Percentiles rank a stretch among this genome's conserved stretches.
Conservation (phyloP, 2,329 filamentous ascomycete genomes). For the Venturia pyrina region DNA sequence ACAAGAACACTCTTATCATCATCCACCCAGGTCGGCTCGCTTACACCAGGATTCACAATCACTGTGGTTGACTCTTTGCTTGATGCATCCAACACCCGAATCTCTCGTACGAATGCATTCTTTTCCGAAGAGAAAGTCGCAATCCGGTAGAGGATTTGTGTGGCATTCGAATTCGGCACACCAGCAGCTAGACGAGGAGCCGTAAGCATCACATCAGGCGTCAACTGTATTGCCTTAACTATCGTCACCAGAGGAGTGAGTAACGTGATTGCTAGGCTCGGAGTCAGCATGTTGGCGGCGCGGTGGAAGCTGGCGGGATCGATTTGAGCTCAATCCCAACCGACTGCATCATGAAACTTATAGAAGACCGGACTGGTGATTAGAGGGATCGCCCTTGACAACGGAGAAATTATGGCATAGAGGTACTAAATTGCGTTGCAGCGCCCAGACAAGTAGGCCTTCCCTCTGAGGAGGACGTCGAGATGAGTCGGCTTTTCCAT, state of each 20-base stretch:
- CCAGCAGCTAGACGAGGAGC: conserved; percentile 63
- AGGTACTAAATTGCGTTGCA: background rate
- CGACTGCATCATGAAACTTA: background rate
- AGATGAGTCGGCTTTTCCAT: background rate
- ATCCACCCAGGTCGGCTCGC: conserved; percentile 68
- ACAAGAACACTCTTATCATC: conserved; percentile 51
- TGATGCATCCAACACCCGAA: conserved; percentile 59
- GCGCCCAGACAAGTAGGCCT: background rate
- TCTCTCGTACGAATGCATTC: conserved; percentile 56
- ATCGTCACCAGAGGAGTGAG: conserved; percentile 46
- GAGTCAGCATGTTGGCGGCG: background rate
- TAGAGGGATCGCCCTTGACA: background rate
- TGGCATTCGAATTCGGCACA: conserved; percentile 58
- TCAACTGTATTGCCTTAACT: conserved; percentile 60
- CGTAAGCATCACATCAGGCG: conserved; percentile 65
- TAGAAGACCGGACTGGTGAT: background rate
- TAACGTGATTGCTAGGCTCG: background rate
- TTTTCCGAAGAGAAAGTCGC: conserved; percentile 72
- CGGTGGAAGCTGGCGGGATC: background rate
- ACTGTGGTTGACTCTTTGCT: conserved; percentile 56
- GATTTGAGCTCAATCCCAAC: background rate
- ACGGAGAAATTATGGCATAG: background rate
- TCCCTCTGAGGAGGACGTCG: background rate
- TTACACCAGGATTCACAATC: conserved; percentile 53
- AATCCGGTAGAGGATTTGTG: conserved; percentile 55